Evolutionary conservation across 1,284 basidiomycete species (phyloP), one percentile per base, ranked within the genome.

Genomic region (Hypsizygus ulmarius): DNA sequence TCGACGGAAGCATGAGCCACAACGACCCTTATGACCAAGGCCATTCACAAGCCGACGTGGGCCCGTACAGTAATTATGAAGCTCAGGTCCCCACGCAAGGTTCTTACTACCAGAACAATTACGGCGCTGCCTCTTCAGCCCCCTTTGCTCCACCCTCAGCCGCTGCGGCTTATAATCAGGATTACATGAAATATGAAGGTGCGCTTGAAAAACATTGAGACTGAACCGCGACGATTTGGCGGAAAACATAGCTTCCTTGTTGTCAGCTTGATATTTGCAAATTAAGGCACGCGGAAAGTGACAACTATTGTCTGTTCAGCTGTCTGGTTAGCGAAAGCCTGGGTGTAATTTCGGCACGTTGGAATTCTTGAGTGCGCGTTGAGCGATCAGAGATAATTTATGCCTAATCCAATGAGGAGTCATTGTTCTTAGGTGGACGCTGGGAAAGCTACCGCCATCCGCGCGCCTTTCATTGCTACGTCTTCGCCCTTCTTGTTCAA

Each of bases 141-240:
- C 50, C 68, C 54, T 62, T 41, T 52, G 44, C 50, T 34, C 35
- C 43, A 42, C 45, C 53, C 39, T 51, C 45, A 28, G 45, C 61
- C 45, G 64, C 75, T 64, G 69, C 72, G 49, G 74, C 73, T 48
- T 74, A 71, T 59, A 68, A 70, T 66, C 80, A 83, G 69, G 78
- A 70, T 52, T 83, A 79, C 65, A 67, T 72, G 63, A 78, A 78
- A 72, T 79, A 69, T 71, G 85, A 88, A 90, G 87, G 87, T 90
- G 78, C 86, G 87, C 86, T 84, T 71, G 74, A 78, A 72, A 64
- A 61, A 39, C 44, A 52, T 76, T 79, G 65, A 79, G 77, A 75
- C 69, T 78, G 62, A 73, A 74, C 53, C 21, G 7, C 55, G 54
- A 53, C 52, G 43, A 44, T 58, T 54, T 57, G 51, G 53, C 54